These are phyloP conservation scores for Schizophyllum commune DNA, from an alignment of 1,284 basidiomycete species.

Conservation along the genomic window DNA sequence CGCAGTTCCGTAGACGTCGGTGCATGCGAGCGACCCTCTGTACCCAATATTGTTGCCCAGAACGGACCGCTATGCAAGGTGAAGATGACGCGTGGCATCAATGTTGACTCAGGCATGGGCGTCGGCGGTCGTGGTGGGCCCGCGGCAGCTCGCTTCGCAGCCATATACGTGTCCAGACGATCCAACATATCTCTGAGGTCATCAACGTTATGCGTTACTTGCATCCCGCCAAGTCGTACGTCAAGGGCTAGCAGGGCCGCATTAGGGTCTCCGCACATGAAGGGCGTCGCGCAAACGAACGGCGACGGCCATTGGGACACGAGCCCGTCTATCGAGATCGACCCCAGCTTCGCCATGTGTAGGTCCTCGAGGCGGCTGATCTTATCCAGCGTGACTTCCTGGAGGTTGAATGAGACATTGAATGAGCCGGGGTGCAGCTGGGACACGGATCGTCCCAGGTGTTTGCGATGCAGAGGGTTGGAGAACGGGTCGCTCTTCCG, in stretches of 20 bases:
- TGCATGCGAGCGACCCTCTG: not conserved
- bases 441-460: slow-evolving; percentile 39
- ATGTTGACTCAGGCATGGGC: slow-evolving; percentile 22
- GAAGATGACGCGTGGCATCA: slow-evolving; percentile 45
- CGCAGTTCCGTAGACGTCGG: not conserved
- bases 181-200: slow-evolving; percentile 35
- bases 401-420: slow-evolving; percentile 31
- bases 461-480: slow-evolving; percentile 39
- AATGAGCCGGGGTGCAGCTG: slow-evolving; percentile 40
- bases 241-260: slow-evolving; percentile 47
- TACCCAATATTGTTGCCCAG: slow-evolving; percentile 10
- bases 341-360: slow-evolving; percentile 38
- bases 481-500: slow-evolving; percentile 39
- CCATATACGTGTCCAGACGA: slow-evolving; percentile 16
- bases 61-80: slow-evolving; percentile 41
- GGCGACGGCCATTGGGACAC: slow-evolving; percentile 54
- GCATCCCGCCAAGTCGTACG: slow-evolving; percentile 36
- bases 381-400: slow-evolving; percentile 30
- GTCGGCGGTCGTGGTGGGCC: slow-evolving; percentile 18
- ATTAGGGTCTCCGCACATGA: slow-evolving; percentile 52
- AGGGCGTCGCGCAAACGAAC: slow-evolving; percentile 39
- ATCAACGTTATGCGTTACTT: slow-evolving; percentile 45
- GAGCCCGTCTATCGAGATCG: slow-evolving; percentile 35
- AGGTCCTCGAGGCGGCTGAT: slow-evolving; percentile 26
- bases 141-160: slow-evolving; percentile 5